These are phyloP conservation scores for Starmerella potacharoeniae DNA, from an alignment of 805 yeast species.

Conservation along the genomic window DNA sequence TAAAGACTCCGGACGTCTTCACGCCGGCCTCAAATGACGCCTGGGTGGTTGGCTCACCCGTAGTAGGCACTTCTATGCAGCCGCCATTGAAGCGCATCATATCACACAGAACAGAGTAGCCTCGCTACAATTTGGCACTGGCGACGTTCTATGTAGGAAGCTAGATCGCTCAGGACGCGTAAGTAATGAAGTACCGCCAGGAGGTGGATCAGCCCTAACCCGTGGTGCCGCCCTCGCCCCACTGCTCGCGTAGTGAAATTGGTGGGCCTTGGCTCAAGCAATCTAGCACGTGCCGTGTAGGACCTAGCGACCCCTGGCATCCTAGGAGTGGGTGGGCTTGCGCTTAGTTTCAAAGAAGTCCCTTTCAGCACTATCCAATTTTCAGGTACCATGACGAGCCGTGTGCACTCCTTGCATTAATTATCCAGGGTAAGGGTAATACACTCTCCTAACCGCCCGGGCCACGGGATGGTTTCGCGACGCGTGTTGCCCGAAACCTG, in stretches of 20 bases:
- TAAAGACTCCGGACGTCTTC: conserved; percentile 6
- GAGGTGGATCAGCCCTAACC: conserved; percentile 3
- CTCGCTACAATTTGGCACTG: background rate
- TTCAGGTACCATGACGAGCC: no score
- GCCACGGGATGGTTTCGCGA: background rate
- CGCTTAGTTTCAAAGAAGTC: no score
- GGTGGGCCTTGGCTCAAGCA: background rate
- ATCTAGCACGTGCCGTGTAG: no score
- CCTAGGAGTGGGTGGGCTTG: no score
- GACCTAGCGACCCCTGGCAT: no score
- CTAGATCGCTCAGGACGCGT: background rate
- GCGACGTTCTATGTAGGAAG: background rate
- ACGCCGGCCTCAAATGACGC: conserved; percentile 7
- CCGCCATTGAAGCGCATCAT: conserved; percentile 13
- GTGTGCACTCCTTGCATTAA: background rate
- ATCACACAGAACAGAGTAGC: background rate
- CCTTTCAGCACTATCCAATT: no score
- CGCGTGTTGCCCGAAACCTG: conserved; percentile 2
- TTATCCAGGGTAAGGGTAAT: background rate
- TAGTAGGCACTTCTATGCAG: conserved; percentile 9
- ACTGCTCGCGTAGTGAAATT: background rate
- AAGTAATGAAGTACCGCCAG: background rate
- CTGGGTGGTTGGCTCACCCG: conserved; percentile 7
- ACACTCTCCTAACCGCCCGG: background rate
- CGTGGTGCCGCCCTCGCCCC: background rate